These are phyloP conservation scores for Pestalotiopsis sp. DNA, from an alignment of 2,329 filamentous ascomycete species.

Conservation along the genomic window DNA sequence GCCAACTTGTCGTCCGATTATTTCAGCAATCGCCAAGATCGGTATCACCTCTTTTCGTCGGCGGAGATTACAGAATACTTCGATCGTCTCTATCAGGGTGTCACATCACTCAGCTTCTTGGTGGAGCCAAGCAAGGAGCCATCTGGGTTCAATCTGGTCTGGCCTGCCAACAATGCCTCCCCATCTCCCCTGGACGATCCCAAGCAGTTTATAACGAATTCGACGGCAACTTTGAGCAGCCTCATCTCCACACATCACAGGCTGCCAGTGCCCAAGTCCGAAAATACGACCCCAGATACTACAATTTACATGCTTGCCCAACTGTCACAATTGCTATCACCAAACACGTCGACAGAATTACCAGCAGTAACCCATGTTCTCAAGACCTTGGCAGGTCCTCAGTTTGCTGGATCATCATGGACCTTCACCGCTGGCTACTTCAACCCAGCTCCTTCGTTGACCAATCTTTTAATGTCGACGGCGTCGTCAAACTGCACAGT, in stretches of 20 bases:
- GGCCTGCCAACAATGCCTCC: conserved; percentile 75
- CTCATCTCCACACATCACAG: conserved; percentile 61
- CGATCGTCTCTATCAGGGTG: conserved; percentile 71
- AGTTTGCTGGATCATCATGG: conserved; percentile 76
- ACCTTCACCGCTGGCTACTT: conserved; percentile 98
- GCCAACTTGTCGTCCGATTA: conserved; percentile 94
- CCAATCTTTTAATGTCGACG: conserved; percentile 76
- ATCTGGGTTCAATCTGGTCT: conserved; percentile 65
- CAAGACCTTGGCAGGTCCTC: conserved; percentile 63
- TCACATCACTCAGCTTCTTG: conserved; percentile 80
- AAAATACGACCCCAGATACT: conserved; percentile 55
- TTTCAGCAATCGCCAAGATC: conserved; percentile 92
- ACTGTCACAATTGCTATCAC: conserved; percentile 80
- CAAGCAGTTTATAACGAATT: conserved; percentile 67
- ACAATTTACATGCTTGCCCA: conserved; percentile 86
- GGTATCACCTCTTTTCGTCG: conserved; percentile 89
- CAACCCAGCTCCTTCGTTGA: conserved; percentile 88
- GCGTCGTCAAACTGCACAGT: conserved; percentile 74
- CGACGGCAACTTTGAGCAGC: conserved; percentile 67
- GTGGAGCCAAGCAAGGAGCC: conserved; percentile 64
- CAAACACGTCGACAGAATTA: conserved; percentile 85
- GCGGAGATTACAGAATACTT: conserved; percentile 83
- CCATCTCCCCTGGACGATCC: conserved; percentile 75
- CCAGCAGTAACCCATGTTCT: conserved; percentile 79
- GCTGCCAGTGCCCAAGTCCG: conserved; percentile 25